Base-by-base conservation (phyloP, 1,284 basidiomycete species). In the Melanopsichium pennsylvanicum region DNA sequence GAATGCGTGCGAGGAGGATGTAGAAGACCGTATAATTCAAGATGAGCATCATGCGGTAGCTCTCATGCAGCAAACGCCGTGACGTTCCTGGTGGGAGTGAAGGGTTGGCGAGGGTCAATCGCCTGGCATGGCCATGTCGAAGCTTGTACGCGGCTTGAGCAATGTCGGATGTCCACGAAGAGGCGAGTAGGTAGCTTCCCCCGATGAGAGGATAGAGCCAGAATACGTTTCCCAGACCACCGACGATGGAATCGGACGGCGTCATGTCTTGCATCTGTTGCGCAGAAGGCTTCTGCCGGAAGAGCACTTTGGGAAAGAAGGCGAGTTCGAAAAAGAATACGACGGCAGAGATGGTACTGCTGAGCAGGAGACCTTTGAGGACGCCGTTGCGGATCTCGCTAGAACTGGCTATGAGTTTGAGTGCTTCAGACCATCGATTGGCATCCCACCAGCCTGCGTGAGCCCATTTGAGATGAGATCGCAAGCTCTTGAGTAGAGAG, bases 161-260 rank as follows among this genome's bases (percentile, higher is more conserved):
- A 19, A 80, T 72, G 47, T 78, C 72, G 13, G 67, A 51, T 5
- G 76, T 75, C 76, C 76, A 80, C 11, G 70, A 66, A n/a, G 78
- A 72, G 5, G 76, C 79, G 2, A 80, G 48, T 26, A 75, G 61
- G 52, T 80, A 81, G 40, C 70, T 70, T 5, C 69, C 70, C 4
- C 74, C 78, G 19, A 81, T 73, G 19, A 79, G 48, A 7, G 79
- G 79, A 48, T 81, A 81, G 13, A 81, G 54, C 76, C 73, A 77
- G 21, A 80, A 77, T 34, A 76, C 71, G 29, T 68, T 70, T 13
- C 59, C 61, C 15, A 72, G 52, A 1, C 58, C 57, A 47, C 70
- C 66, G 19, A 69, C 19, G 26, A 62, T 46, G 25, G 57, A 60
- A 1, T 44, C 47, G 2, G 50, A 47, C 9, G 48, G 26, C 0